Percentiles rank a stretch among this genome's conserved stretches.
These are phyloP conservation scores for Penicillium tannophilum DNA, from an alignment of 495 filamentous ascomycete genomes.

Conservation along the genomic window DNA sequence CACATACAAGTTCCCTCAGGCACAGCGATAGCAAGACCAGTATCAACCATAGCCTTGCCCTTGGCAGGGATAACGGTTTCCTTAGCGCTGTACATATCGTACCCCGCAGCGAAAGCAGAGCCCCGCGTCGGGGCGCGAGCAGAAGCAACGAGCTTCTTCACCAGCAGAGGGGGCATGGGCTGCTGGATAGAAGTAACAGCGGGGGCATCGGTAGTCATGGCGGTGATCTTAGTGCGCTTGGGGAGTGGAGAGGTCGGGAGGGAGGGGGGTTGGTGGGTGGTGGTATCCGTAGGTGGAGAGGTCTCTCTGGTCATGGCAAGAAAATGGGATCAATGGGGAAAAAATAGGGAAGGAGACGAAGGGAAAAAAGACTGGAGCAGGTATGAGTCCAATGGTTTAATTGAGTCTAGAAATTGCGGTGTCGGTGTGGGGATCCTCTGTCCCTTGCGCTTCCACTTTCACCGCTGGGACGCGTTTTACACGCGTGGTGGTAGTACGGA, in stretches of 20 bases:
- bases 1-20: conserved; percentile 81
- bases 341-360: conserved; percentile 7
- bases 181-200: conserved; percentile 42
- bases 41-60: conserved; percentile 85
- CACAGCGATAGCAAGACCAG: conserved; percentile 85
- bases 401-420: conserved; percentile 24
- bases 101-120: conserved; percentile 86
- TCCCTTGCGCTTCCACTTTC: conserved; percentile 34
- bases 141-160: conserved; percentile 80
- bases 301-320: conserved; percentile 58
- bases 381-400: conserved; percentile 4
- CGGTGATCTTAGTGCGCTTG: conserved; percentile 60
- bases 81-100: conserved; percentile 82
- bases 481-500: neutral
- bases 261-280: conserved; percentile 54
- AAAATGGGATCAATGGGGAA: neutral
- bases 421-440: conserved; percentile 8
- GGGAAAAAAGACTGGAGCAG: conserved; percentile 5
- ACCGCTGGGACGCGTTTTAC: conserved; percentile 30
- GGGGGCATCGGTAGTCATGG: conserved; percentile 31
- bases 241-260: conserved; percentile 62
- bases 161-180: conserved; percentile 63
- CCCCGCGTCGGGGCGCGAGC: conserved; percentile 82
- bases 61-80: conserved; percentile 74
- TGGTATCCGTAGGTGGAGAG: conserved; percentile 38